Evolutionary conservation across 108 stramenopile genomes (phyloP), one percentile per base, ranked within the genome.

Genomic region (Nitzschia palea): DNA sequence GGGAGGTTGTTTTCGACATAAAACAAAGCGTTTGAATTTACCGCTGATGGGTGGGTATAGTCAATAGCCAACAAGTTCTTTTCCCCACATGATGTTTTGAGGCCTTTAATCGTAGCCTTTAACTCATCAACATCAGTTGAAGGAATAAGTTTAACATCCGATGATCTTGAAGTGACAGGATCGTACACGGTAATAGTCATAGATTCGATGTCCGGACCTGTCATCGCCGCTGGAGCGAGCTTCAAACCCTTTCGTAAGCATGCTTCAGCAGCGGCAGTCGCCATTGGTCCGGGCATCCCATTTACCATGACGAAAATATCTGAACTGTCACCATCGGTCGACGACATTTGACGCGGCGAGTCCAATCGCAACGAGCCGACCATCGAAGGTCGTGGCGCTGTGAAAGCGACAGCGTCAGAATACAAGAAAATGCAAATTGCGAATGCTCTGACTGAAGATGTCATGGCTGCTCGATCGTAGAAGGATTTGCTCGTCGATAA

Each of bases 21-120:
- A 57, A 92, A 95, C 20, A 86, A 67, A 0, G 89, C 97, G 72
- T 99, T 99, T 65, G 64, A 57, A 74, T 98, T 97, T 23, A 98
- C 98, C 23, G 98, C 97, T 8, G 89, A 88, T 14, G 98, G 98
- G 71, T 95, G 96, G 0, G 97, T 99, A 76, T 96, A 99, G 70
- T 99, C 98, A 36, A 99, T 96, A 47, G 89, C 96, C 28, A 98
- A 63, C 2, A 95, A 52, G 66, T 84, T 84, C 23, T 85, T 72
- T 34, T 74, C 65, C 29, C 85, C 88, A 42, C 48, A 69, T 3
- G 80, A 68, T 45, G 59, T 63, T 72, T 87, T 74, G 28, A 88
- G 22, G n/a, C 84, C 92, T 22, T 67, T 78, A 17, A 90, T 59
- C 2, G 83, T 68, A 27, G 81, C 65, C 22, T 61, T 44, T 1